Conservation (phyloP, 345 rosid species). For the Populus tremula region DNA sequence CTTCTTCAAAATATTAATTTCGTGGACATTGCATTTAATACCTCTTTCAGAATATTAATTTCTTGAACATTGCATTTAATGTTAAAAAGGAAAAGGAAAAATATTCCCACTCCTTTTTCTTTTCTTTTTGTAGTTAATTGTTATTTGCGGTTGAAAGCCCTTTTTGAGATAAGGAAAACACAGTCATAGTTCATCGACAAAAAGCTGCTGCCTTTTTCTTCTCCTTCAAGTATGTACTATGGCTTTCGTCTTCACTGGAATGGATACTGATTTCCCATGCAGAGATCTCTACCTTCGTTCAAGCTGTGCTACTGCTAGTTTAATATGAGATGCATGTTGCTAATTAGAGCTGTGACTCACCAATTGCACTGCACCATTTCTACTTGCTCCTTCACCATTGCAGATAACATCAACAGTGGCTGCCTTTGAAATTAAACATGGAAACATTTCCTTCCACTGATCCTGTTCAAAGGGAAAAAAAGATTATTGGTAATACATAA, state of each 20-base stretch:
- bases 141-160: no score
- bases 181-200: no score
- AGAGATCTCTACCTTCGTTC: background rate
- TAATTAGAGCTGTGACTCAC: slow-evolving; percentile 37
- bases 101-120: no score
- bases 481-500: background rate
- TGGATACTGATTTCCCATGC: background rate
- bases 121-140: no score
- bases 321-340: background rate
- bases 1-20: no score
- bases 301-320: background rate
- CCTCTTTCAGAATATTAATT: no score
- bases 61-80: no score
- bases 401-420: slow-evolving; percentile 72
- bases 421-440: slow-evolving; percentile 87
- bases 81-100: no score
- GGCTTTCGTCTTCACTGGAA: slow-evolving; percentile 4
- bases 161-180: no score
- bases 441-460: slow-evolving; percentile 97
- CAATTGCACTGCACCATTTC: slow-evolving; percentile 78
- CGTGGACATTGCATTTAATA: no score
- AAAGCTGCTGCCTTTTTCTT: no score
- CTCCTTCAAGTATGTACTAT: no score
- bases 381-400: slow-evolving; percentile 72
- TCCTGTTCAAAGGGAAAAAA: slow-evolving; percentile 38